These are phyloP conservation scores for Trichoderma orchidacearum DNA, from an alignment of 495 filamentous ascomycete species.

Conservation along the genomic window DNA sequence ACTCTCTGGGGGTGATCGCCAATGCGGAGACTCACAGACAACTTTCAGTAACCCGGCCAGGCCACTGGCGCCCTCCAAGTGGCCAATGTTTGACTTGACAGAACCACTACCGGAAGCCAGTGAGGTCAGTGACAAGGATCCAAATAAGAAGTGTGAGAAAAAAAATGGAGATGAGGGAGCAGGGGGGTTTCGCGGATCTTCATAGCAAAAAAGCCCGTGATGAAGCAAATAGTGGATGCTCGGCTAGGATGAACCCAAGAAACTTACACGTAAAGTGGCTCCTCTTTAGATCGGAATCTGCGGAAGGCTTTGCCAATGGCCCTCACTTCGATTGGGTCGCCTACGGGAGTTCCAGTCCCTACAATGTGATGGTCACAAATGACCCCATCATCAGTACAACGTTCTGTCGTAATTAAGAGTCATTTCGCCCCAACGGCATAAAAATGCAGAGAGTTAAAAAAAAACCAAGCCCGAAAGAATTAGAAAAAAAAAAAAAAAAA, in stretches of 20 bases:
- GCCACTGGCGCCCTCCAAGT: constrained; percentile 37
- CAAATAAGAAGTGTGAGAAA: too few species aligned
- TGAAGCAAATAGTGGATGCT: too few species aligned
- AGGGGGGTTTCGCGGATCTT: too few species aligned
- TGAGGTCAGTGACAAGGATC: too few species aligned
- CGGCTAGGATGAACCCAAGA: too few species aligned
- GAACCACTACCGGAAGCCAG: constrained; percentile 19
- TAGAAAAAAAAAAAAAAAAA: too few species aligned
- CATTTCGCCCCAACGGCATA: too few species aligned
- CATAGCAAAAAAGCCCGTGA: too few species aligned
- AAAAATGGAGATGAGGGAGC: too few species aligned
- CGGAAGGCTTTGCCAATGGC: constrained; percentile 30
- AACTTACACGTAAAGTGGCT: constrained; percentile 28
- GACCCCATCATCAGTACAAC: not conserved
- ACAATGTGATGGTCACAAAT: not conserved
- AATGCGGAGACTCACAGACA: constrained; percentile 5
- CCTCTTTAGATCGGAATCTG: constrained; percentile 7
- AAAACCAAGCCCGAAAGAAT: too few species aligned
- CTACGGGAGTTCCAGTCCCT: constrained; percentile 39
- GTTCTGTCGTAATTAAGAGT: too few species aligned
- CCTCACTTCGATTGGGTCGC: constrained; percentile 40
- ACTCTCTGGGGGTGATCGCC: not conserved
- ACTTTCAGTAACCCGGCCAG: constrained; percentile 41
- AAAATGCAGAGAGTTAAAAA: too few species aligned
- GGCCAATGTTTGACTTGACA: constrained; percentile 42